Base-by-base conservation (phyloP, 129 eudicot species). In the Dittrichia graveolens region DNA sequence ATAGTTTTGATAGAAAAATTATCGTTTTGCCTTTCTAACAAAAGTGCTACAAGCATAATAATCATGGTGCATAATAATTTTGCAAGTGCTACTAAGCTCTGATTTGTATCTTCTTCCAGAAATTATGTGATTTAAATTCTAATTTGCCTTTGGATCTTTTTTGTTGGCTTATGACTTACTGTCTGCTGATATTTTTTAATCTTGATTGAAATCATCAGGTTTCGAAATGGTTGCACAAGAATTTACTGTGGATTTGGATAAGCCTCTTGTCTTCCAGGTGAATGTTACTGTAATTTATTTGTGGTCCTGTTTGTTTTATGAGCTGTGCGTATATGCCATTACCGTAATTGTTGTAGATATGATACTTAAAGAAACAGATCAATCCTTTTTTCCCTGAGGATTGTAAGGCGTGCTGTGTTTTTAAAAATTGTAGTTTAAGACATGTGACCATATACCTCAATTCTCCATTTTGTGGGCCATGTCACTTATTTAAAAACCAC, bases 201-300 rank as follows among this genome's bases (percentile, higher is more conserved):
- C 15, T 55, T 45, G 63, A 68, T 71, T 79, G 37, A 37, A 66
- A 50, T 42, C 57, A 42, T 16, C 44, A 72, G 87, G 77, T 76
- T 61, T 78, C 79, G 24, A 69, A 90, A 93, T 93, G 98, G 95
- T 87, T 43, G 92, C 86, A 0, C 74, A 93, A 73, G 96, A 81
- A 45, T 93, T 83, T 67, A 82, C 89, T 4, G 96, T 93, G 73
- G 98, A 93, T 77, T 77, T 93, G 72, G 74, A 90, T 57, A 90
- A 90, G 79, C 90, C 96, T 53, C 96, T 93, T 69, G 98, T 93
- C 52, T 89, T 82, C 85, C 98, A 93, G 98, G 98, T 93, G 54
- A 58, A 46, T 37, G 14, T 31, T 52, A 45, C 53, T 2, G 4
- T 14, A 46, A 19, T 69, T 70, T 54, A 38, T 34, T 64, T 63